These are phyloP conservation scores for Sordaria brevicollis DNA, from an alignment of 495 filamentous ascomycete species.

Conservation along the genomic window DNA sequence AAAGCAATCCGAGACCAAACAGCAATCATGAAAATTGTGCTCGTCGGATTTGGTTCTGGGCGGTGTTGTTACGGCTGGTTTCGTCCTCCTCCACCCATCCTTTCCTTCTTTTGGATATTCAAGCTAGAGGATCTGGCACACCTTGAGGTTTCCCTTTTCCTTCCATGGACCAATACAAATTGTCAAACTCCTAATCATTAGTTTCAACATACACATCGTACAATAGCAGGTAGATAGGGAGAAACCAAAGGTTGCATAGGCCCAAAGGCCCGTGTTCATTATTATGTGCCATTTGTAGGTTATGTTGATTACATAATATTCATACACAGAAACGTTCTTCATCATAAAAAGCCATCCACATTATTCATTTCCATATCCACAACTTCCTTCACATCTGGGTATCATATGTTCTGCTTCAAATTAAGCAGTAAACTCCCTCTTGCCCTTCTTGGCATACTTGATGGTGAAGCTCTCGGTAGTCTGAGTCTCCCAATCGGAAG, in stretches of 20 bases:
- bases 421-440: background rate
- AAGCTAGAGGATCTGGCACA: no score
- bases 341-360: background rate
- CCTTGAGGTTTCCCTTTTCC: no score
- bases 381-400: background rate
- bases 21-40: no score
- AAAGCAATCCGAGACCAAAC: no score
- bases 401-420: background rate
- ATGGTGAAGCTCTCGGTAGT: conserved; percentile 21
- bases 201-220: no score
- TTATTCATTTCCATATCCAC: background rate
- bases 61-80: no score
- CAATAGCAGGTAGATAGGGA: background rate
- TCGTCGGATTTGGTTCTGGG: no score
- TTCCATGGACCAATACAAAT: no score
- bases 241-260: background rate
- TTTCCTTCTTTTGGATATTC: no score
- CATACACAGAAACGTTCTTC: background rate
- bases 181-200: no score
- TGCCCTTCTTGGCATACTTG: conserved; percentile 2
- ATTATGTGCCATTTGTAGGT: background rate
- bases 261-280: background rate
- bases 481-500: conserved; percentile 11
- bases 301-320: background rate
- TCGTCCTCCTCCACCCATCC: no score